Evolutionary conservation across 305 asterid genomes (phyloP).

Genomic region (Fraxinus nigra): DNA sequence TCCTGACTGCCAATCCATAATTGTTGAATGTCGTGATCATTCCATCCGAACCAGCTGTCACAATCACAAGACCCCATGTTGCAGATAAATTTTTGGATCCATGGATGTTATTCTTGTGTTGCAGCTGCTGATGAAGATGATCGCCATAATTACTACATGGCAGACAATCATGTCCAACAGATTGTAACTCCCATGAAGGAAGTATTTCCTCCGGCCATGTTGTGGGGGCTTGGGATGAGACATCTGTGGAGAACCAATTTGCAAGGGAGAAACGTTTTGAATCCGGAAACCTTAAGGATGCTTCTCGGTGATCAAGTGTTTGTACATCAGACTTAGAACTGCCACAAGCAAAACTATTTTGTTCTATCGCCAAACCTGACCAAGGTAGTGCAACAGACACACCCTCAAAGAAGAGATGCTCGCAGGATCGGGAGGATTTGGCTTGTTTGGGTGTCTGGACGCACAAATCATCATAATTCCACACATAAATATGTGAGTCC

Average conservation of each 20-base stretch:
- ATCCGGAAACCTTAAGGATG: conserved; percentile 31
- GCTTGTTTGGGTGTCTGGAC: conserved; percentile 43
- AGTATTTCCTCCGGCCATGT: conserved; percentile 94
- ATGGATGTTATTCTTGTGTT: not conserved
- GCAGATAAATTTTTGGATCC: conserved; percentile 23
- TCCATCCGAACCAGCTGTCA: conserved; percentile 66
- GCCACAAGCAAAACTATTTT: not conserved
- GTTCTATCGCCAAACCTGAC: conserved; percentile 31
- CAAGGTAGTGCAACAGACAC: conserved; percentile 62
- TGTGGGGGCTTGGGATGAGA: conserved; percentile 39
- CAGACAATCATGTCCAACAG: conserved; percentile 14
- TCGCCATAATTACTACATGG: not conserved
- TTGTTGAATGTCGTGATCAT: conserved; percentile 72
- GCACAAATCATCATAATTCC: conserved; percentile 53
- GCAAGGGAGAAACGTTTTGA: conserved; percentile 56
- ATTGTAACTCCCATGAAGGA: conserved; percentile 37
- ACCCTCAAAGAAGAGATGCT: conserved; percentile 52
- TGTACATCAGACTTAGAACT: conserved; percentile 17
- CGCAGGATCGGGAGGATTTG: conserved; percentile 64
- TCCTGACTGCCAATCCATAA: conserved; percentile 59
- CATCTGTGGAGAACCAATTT: conserved; percentile 67
- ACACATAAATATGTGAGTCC: conserved; percentile 63
- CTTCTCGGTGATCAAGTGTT: conserved; percentile 18
- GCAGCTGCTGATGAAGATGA: conserved; percentile 23
- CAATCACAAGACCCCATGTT: conserved; percentile 71